These are phyloP conservation scores for Primulina tabacum DNA, from an alignment of 257 asterid genomes.

Conservation along the genomic window DNA sequence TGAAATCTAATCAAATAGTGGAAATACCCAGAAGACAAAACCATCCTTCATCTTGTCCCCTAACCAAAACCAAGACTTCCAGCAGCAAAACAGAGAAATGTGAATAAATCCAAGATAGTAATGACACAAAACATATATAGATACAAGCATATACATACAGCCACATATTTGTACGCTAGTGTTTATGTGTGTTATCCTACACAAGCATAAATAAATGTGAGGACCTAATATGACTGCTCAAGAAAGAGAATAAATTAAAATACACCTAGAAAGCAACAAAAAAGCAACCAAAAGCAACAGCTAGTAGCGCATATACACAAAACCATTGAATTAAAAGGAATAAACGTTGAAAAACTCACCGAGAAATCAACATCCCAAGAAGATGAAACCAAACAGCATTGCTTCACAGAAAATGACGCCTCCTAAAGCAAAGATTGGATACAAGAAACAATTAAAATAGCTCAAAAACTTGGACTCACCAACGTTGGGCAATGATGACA, in stretches of 20 bases:
- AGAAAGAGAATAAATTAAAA: slow-evolving; percentile 73
- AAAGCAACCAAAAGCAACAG: slow-evolving; percentile 48
- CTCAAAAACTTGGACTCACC: slow-evolving; percentile 23
- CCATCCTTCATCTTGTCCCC: slow-evolving; percentile 65
- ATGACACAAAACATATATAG: slow-evolving; percentile 41
- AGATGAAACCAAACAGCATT: slow-evolving; percentile 39
- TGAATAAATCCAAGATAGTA: slow-evolving; percentile 64
- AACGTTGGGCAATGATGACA: slow-evolving; percentile 13
- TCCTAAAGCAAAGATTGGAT: slow-evolving; percentile 27
- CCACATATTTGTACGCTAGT: neutral
- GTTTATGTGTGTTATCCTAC: slow-evolving; percentile 16
- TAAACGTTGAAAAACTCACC: slow-evolving; percentile 75
- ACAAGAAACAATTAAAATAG: slow-evolving; percentile 23
- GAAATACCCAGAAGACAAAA: slow-evolving; percentile 69
- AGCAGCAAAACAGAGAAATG: slow-evolving; percentile 46
- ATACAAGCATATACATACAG: neutral
- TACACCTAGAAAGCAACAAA: slow-evolving; percentile 84
- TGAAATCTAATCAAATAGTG: slow-evolving; percentile 55
- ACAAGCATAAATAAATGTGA: slow-evolving; percentile 56
- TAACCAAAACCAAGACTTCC: slow-evolving; percentile 57
- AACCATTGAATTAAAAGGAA: slow-evolving; percentile 64
- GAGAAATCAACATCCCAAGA: slow-evolving; percentile 45
- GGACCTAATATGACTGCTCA: slow-evolving; percentile 84
- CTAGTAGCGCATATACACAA: slow-evolving; percentile 40
- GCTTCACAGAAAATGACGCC: slow-evolving; percentile 60